These are phyloP conservation scores for Microbotryum scabiosae DNA, from an alignment of 1,284 basidiomycete genomes.

Conservation along the genomic window DNA sequence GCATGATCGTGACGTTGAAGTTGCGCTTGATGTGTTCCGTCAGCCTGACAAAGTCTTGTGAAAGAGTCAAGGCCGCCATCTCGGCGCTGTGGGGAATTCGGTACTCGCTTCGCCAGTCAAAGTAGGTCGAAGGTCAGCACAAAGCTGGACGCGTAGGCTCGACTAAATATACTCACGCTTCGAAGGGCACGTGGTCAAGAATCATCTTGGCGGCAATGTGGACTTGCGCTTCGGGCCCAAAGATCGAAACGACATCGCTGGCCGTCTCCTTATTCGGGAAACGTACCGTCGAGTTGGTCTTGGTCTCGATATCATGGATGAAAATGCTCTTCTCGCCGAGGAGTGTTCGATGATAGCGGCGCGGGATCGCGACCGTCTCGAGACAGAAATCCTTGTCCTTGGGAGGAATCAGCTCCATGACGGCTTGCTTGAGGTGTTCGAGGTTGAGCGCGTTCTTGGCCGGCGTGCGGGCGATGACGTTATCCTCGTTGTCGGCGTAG, in stretches of 20 bases:
- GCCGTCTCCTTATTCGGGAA: slow-evolving; percentile 95
- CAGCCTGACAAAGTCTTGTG: slow-evolving; percentile 71
- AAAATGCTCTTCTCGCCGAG: slow-evolving; percentile 95
- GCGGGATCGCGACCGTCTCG: slow-evolving; percentile 84
- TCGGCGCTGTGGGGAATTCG: slow-evolving; percentile 64
- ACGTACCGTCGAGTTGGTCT: slow-evolving; percentile 87
- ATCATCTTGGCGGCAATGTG: slow-evolving; percentile 95
- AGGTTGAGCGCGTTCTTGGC: slow-evolving; percentile 95
- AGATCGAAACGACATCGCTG: slow-evolving; percentile 82
- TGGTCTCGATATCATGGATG: slow-evolving; percentile 91
- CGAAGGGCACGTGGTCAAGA: slow-evolving; percentile 81
- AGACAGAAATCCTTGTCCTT: slow-evolving; percentile 97
- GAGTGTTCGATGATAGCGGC: slow-evolving; percentile 87
- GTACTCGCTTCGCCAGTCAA: slow-evolving; percentile 51
- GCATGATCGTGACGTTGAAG: slow-evolving; percentile 71
- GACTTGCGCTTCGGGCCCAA: slow-evolving; percentile 92
- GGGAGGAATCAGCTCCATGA: slow-evolving; percentile 95
- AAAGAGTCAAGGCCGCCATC: slow-evolving; percentile 60
- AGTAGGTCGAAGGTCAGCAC: background rate
- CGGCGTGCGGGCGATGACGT: slow-evolving; percentile 92
- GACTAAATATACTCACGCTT: slow-evolving; percentile 48
- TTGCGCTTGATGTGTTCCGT: slow-evolving; percentile 87
- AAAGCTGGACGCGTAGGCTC: background rate
- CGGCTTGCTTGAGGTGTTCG: slow-evolving; percentile 88
- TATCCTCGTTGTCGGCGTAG: slow-evolving; percentile 96